Conservation (phyloP, 1,284 basidiomycete genomes). For the Omphalotus olearius region DNA sequence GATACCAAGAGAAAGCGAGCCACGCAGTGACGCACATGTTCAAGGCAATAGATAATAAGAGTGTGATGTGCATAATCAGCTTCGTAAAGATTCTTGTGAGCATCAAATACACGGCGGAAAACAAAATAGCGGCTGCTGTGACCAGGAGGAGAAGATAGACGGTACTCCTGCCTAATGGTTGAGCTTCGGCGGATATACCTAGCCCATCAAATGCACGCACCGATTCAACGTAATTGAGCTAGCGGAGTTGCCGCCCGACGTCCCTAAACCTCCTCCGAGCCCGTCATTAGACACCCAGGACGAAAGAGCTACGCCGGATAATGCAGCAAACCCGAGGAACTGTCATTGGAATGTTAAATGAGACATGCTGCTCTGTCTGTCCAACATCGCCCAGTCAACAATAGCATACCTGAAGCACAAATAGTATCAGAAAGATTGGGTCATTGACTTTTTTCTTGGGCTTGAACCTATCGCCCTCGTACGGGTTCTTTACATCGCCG, state of each 20-base stretch:
- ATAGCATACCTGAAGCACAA: constrained; percentile 55
- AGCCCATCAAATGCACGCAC: constrained; percentile 27
- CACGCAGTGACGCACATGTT: constrained; percentile 61
- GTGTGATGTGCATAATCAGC: constrained; percentile 77
- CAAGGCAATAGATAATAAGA: constrained; percentile 64
- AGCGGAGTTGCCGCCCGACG: constrained; percentile 32
- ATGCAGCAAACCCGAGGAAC: constrained; percentile 63
- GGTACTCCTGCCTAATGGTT: constrained; percentile 40
- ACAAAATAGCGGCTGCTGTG: constrained; percentile 54
- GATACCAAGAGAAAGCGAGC: constrained; percentile 2
- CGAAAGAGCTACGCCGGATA: constrained; percentile 63
- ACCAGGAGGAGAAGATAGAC: constrained; percentile 66
- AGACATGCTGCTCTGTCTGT: not conserved
- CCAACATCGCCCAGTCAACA: not conserved
- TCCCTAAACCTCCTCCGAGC: constrained; percentile 62
- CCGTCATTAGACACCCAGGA: constrained; percentile 64
- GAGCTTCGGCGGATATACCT: not conserved
- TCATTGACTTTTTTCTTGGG: constrained; percentile 72
- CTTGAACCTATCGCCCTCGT: constrained; percentile 63
- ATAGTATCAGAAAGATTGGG: constrained; percentile 66
- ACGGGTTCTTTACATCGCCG: constrained; percentile 49
- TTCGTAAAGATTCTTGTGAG: constrained; percentile 75
- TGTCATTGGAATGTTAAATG: constrained; percentile 21
- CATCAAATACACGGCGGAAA: constrained; percentile 66
- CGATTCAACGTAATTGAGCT: constrained; percentile 54